Evolutionary conservation across 176 grass and related monocot species (phyloP).

Genomic region (Juncus effusus): DNA sequence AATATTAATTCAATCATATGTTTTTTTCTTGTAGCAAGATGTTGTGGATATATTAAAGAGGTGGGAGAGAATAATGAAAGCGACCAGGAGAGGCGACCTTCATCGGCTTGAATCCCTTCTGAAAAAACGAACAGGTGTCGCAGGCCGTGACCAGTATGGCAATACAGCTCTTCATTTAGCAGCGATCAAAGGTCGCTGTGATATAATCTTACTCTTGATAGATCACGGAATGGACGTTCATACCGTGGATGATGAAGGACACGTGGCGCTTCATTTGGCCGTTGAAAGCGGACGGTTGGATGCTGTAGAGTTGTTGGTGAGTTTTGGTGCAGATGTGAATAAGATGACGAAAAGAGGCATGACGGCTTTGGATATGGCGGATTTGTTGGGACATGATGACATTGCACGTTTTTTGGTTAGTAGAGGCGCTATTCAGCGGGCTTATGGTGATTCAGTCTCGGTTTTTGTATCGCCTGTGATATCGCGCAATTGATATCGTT

Average conservation of each 20-base stretch:
- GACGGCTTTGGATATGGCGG: slow-evolving; percentile 67
- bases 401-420: slow-evolving; percentile 48
- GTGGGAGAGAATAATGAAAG: slow-evolving; percentile 78
- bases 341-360: slow-evolving; percentile 52
- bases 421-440: slow-evolving; percentile 29
- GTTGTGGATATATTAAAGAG: slow-evolving; percentile 70
- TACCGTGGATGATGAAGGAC: slow-evolving; percentile 70
- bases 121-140: slow-evolving; percentile 45
- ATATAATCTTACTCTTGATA: slow-evolving; percentile 54
- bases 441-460: neutral
- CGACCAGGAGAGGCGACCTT: slow-evolving; percentile 65
- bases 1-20: neutral
- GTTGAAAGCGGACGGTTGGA: slow-evolving; percentile 61
- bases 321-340: slow-evolving; percentile 67
- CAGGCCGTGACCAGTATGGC: slow-evolving; percentile 77
- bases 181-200: slow-evolving; percentile 75
- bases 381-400: slow-evolving; percentile 50
- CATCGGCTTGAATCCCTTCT: slow-evolving; percentile 56
- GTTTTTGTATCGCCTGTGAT: neutral
- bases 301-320: slow-evolving; percentile 64
- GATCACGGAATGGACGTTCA: slow-evolving; percentile 70
- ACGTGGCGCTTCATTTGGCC: slow-evolving; percentile 74
- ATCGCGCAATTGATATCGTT: too few species aligned
- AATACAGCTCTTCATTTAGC: slow-evolving; percentile 73
- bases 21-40: slow-evolving; percentile 41